phyloP scores from a whole-genome alignment of 2,329 filamentous ascomycete genomes.

The Fusarium albosuccineum region DNA sequence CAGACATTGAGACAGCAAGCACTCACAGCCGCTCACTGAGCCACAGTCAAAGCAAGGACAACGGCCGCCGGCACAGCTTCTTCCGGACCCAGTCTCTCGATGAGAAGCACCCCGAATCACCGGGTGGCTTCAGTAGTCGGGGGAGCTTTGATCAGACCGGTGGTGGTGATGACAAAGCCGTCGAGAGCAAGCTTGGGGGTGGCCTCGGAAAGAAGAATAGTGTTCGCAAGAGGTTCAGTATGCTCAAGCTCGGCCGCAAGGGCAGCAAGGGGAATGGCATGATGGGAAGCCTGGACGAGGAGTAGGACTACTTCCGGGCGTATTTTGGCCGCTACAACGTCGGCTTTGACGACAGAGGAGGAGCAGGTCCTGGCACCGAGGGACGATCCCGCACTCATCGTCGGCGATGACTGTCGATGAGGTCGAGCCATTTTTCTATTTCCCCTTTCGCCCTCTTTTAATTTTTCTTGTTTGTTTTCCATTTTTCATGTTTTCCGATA shows the following conservation, averaged over 20 bases:
- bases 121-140: slow-evolving; percentile 44
- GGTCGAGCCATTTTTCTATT: neutral
- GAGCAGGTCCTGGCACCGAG: slow-evolving; percentile 17
- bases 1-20: slow-evolving; percentile 51
- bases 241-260: slow-evolving; percentile 81
- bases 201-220: slow-evolving; percentile 67
- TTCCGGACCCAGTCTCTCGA: slow-evolving; percentile 58
- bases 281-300: slow-evolving; percentile 69
- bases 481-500: slow-evolving; percentile 12
- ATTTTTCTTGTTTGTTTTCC: slow-evolving; percentile 26
- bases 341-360: slow-evolving; percentile 34
- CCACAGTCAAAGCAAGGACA: slow-evolving; percentile 46
- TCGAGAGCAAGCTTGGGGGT: slow-evolving; percentile 47
- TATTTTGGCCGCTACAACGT: slow-evolving; percentile 47
- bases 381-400: slow-evolving; percentile 18
- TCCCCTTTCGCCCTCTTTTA: neutral
- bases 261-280: slow-evolving; percentile 65
- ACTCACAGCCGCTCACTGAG: slow-evolving; percentile 48
- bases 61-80: slow-evolving; percentile 57
- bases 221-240: slow-evolving; percentile 82
- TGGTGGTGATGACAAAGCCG: slow-evolving; percentile 41
- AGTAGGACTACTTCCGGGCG: slow-evolving; percentile 57
- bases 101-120: slow-evolving; percentile 41
- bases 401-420: slow-evolving; percentile 15
- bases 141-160: slow-evolving; percentile 48